Percentiles rank a stretch among this genome's conserved stretches.
phyloP scores from a whole-genome alignment of 768 basidiomycete species.

The Mycena latifolia region DNA sequence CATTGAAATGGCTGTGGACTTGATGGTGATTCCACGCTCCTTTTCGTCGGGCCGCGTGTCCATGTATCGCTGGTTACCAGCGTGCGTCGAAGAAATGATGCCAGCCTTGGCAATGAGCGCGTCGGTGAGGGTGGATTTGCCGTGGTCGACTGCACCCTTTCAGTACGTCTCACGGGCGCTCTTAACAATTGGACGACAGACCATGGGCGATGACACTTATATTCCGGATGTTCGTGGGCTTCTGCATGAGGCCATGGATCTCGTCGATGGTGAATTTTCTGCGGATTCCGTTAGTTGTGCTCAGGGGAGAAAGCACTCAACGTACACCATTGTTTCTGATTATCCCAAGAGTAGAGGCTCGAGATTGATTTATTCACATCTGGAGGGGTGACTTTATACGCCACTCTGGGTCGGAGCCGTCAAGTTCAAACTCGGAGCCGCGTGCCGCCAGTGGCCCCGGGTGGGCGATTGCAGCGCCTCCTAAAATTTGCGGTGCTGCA shows the following conservation, averaged over 20 bases:
- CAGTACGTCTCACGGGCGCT: not conserved
- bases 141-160: conserved; percentile 88
- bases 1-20: conserved; percentile 95
- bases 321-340: conserved; percentile 18
- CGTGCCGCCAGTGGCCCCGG: no score
- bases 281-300: not conserved
- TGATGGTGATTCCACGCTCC: conserved; percentile 99
- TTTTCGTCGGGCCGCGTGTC: conserved; percentile 98
- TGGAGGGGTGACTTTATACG: no score
- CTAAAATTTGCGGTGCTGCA: no score
- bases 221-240: conserved; percentile 85
- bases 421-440: no score
- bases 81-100: conserved; percentile 94
- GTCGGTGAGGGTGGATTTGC: conserved; percentile 99
- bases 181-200: conserved; percentile 49
- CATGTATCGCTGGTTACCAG: conserved; percentile 96
- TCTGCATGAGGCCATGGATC: conserved; percentile 89
- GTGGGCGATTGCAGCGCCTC: no score
- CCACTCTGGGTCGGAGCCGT: no score
- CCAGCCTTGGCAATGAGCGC: conserved; percentile 98
- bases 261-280: conserved; percentile 62
- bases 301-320: not conserved
- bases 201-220: conserved; percentile 71
- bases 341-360: not conserved
- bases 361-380: no score